Conservation (phyloP, 1,284 basidiomycete species). For the Marasmius oreades region DNA sequence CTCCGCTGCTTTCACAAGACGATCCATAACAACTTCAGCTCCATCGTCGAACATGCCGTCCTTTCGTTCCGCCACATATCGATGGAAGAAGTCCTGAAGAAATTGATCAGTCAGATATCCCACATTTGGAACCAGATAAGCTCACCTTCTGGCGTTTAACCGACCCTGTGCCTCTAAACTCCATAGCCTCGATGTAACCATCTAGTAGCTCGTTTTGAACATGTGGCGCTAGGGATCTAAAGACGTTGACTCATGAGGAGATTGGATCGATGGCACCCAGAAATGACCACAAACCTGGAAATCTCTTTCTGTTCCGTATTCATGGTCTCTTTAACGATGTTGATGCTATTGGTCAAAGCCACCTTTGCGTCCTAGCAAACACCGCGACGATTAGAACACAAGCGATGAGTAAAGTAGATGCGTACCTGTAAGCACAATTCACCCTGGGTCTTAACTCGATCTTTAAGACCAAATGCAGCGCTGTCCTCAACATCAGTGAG, state of each 20-base stretch:
- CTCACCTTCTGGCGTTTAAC: slow-evolving; percentile 58
- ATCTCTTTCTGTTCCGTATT: slow-evolving; percentile 55
- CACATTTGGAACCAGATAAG: slow-evolving; percentile 3
- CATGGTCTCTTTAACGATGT: slow-evolving; percentile 46
- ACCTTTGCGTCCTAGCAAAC: slow-evolving; percentile 42
- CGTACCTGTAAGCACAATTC: slow-evolving; percentile 36
- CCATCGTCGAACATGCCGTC: slow-evolving; percentile 50
- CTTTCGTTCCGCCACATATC: slow-evolving; percentile 39
- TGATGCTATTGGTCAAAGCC: slow-evolving; percentile 45
- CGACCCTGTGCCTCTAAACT: slow-evolving; percentile 50
- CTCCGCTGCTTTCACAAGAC: slow-evolving; percentile 43
- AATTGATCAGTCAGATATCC: neutral
- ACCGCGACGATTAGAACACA: neutral
- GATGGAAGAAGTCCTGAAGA: slow-evolving; percentile 42
- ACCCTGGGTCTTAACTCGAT: slow-evolving; percentile 46
- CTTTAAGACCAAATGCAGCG: slow-evolving; percentile 47
- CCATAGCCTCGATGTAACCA: slow-evolving; percentile 51
- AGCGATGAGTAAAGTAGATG: neutral
- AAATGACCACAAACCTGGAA: slow-evolving; percentile 30
- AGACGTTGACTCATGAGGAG: neutral
- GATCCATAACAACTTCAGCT: slow-evolving; percentile 45
- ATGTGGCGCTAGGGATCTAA: slow-evolving; percentile 46
- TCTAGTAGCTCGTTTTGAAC: slow-evolving; percentile 46
- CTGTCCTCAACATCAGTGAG: slow-evolving; percentile 48
- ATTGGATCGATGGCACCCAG: no score